Percentiles rank a stretch among this genome's conserved stretches.
phyloP scores from a whole-genome alignment of 345 rosid species.

The Bretschneidera sinensis region DNA sequence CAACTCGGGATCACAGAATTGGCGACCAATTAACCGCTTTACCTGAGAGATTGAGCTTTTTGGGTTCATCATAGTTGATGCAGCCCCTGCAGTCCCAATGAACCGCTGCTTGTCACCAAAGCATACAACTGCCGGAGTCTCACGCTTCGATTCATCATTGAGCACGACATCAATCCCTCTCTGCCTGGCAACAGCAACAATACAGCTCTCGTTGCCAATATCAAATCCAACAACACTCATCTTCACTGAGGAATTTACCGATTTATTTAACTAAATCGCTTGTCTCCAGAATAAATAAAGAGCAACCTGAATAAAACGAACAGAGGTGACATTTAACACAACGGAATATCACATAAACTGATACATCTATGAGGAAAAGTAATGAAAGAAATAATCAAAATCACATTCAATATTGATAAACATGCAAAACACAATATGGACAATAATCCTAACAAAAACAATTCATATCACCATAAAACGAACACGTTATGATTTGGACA shows the following conservation, averaged over 20 bases:
- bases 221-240: constrained; percentile 99
- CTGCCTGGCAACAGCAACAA: constrained; percentile 98
- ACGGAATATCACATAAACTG: not conserved
- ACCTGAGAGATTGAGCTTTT: constrained; percentile 86
- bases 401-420: too few species aligned
- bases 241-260: constrained; percentile 14
- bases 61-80: constrained; percentile 93
- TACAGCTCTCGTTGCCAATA: constrained; percentile 89
- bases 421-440: too few species aligned
- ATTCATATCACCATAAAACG: too few species aligned
- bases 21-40: constrained; percentile 76
- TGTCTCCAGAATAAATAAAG: not conserved
- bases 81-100: constrained; percentile 97
- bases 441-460: too few species aligned
- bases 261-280: constrained; percentile 10
- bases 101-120: constrained; percentile 96
- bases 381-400: too few species aligned
- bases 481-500: not conserved
- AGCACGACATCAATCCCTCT: constrained; percentile 98
- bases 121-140: constrained; percentile 91
- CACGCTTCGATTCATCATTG: constrained; percentile 97
- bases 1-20: constrained; percentile 83
- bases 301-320: not conserved
- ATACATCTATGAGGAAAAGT: too few species aligned
- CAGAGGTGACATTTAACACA: too few species aligned